Base-by-base conservation (phyloP, 2,329 filamentous ascomycete species). In the Ascochyta lentis region DNA sequence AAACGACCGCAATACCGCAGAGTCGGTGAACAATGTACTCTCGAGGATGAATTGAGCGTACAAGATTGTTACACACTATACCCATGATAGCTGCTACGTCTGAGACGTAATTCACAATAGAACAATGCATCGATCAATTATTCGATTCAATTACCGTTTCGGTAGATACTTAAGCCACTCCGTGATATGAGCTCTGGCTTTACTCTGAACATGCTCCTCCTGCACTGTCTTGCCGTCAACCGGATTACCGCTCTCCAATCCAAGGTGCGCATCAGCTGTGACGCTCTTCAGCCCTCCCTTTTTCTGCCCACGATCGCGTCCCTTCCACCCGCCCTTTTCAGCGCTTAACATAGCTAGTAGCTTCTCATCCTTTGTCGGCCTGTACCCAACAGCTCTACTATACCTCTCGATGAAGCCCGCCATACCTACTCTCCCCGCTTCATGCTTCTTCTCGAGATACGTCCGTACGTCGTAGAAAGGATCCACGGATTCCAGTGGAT, bases 331-430 rank as follows among this genome's bases (percentile, higher is more conserved):
- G n/a, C n/a, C n/a, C 31, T 35, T 35, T 24, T 33, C 35, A 41
- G 23, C 23, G 3, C n/a, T 13, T 29, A 53, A 15, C 13, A 59
- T 41, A 6, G 39, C 43, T 4, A n/a, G 44, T n/a, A 59, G 7
- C 40, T 56, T 59, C 27, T 31, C 13, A 16, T 34, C 31, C 4
- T 2, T 33, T 9, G 43, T 56, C 31, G 54, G 37, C 29, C 13
- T n/a, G 26, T 52, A 55, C 19, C 61, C 53, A 15, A 50, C 48
- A 16, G 45, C 54, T 6, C 16, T 29, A 8, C 34, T 38, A 43
- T 61, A 64, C 19, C 61, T 49, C 29, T 51, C 34, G 5, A 58
- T 45, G 33, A 61, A 59, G 16, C 15, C 35, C 16, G 26, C 26
- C 45, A 61, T 58, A 31, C 49, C 60, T 10, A 29, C 40, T 12